Base-by-base conservation (phyloP, 1,284 basidiomycete genomes). In the Takashimella koratensis region DNA sequence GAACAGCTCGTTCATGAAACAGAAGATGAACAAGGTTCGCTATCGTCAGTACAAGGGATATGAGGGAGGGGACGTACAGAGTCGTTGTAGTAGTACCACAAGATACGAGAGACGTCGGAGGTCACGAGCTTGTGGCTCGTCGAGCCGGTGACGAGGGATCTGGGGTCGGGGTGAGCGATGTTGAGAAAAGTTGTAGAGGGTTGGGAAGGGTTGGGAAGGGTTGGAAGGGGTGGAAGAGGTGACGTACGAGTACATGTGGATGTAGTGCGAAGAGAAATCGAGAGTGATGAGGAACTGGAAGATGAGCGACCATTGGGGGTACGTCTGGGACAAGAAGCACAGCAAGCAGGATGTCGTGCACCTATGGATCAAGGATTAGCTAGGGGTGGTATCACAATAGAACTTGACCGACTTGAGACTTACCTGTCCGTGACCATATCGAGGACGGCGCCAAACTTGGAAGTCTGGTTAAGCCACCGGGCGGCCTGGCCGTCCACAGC, bases 351-450 rank as follows among this genome's bases (percentile, higher is more conserved):
- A 88, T 3, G 96, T 98, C 39, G 96, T 95, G 80, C 95, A 97
- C 64, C 92, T 94, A 36, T n/a, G n/a, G n/a, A 11, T 42, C 46
- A 43, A 43, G n/a, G 30, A n/a, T n/a, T n/a, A n/a, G n/a, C n/a
- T n/a, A n/a, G n/a, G n/a, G n/a, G 66, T 23, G 13, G 8, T 8
- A 21, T 22, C 24, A 36, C 30, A 36, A 36, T 8, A 36, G 30
- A 36, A 36, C 30, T 36, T 36, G 10, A 8, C 16, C 30, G 16
- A 36, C 16, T 8, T 16, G 30, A 40, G 52, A 77, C 81, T 63
- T 59, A 95, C 90, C 95, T 82, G 76, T 99, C 95, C n/a, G 96
- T 98, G 51, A 99, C 95, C 96, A 99, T 99, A 77, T 99, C 96
- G 65, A 99, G 79, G 40, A 98, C 95, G 3, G 93, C 94, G 40